Percentiles rank a stretch among this genome's conserved stretches.
Conservation (phyloP, 208 protist genomes). For the Leishmania martiniquensis region DNA sequence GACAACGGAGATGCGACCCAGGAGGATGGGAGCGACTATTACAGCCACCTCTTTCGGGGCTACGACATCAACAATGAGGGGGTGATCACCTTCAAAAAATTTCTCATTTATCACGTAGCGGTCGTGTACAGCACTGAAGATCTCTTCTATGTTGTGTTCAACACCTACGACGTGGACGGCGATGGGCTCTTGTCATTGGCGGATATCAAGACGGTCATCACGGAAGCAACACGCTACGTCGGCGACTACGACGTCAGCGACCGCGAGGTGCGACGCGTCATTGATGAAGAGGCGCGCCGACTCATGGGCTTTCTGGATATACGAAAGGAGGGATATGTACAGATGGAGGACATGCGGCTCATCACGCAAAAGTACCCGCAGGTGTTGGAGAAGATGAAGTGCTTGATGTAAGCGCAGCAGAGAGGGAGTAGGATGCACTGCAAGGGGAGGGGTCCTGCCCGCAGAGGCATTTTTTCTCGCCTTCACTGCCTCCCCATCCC, state of each 20-base stretch:
- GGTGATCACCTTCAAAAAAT: constrained; percentile 91
- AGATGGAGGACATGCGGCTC: constrained; percentile 75
- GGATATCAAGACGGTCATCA: constrained; percentile 90
- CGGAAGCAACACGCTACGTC: constrained; percentile 88
- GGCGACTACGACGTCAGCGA: constrained; percentile 86
- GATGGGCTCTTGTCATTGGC: constrained; percentile 86
- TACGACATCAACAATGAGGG: constrained; percentile 88
- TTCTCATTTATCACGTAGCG: constrained; percentile 87
- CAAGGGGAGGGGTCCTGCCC: neutral
- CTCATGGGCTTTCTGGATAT: constrained; percentile 87
- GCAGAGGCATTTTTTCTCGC: too few relatives aligned
- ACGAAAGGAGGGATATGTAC: constrained; percentile 70
- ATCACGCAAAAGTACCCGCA: constrained; percentile 88
- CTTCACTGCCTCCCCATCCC: neutral
- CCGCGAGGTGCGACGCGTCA: constrained; percentile 75
- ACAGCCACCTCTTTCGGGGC: constrained; percentile 84
- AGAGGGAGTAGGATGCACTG: neutral
- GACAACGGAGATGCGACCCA: neutral
- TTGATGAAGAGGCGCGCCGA: constrained; percentile 80
- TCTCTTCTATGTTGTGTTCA: constrained; percentile 90
- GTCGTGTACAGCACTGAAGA: constrained; percentile 91
- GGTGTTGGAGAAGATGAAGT: constrained; percentile 92
- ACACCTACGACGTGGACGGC: constrained; percentile 93
- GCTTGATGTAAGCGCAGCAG: constrained; percentile 47
- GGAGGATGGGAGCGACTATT: constrained; percentile 56